phyloP scores from a whole-genome alignment of 2,329 filamentous ascomycete genomes.

The Acephala macrosclerotiorum region DNA sequence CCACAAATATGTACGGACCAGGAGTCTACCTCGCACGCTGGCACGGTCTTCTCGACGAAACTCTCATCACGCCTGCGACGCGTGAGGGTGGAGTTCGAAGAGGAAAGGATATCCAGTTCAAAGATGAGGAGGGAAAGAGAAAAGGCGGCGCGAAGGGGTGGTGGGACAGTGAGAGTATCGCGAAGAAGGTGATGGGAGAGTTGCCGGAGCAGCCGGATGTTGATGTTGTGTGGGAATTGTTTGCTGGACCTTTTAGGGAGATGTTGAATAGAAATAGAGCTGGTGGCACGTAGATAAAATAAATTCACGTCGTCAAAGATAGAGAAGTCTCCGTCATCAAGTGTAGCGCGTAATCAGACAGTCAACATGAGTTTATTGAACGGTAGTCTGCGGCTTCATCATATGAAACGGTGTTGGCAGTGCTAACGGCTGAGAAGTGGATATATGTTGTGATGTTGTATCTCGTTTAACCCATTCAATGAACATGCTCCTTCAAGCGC shows the following conservation, averaged over 20 bases:
- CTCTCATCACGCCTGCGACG: slow-evolving; percentile 11
- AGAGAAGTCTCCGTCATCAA: too few relatives aligned
- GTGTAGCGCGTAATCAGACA: too few relatives aligned
- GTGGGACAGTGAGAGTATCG: slow-evolving; percentile 12
- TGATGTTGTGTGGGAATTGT: slow-evolving; percentile 1
- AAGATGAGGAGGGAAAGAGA: slow-evolving; percentile 3
- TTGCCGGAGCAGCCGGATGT: slow-evolving; percentile 9
- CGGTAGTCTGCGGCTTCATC: too few relatives aligned
- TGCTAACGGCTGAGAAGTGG: too few relatives aligned
- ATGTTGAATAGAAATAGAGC: not conserved
- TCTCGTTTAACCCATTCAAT: too few relatives aligned
- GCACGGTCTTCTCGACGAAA: slow-evolving; percentile 10
- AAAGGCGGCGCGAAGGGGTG: not conserved
- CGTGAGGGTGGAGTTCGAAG: slow-evolving; percentile 4
- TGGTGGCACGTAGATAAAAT: not conserved
- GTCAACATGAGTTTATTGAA: too few relatives aligned
- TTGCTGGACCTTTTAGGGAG: not conserved
- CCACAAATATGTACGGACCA: slow-evolving; percentile 11
- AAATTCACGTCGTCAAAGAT: not conserved
- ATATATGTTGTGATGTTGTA: too few relatives aligned
- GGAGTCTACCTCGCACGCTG: slow-evolving; percentile 14
- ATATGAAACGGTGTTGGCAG: too few relatives aligned
- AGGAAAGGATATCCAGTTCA: slow-evolving; percentile 13
- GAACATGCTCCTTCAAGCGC: too few relatives aligned
- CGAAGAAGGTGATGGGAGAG: slow-evolving; percentile 2